Evolutionary conservation across 2,329 filamentous ascomycete species (phyloP), one percentile per base, ranked within the genome.

Genomic region (Xylaria sp.): DNA sequence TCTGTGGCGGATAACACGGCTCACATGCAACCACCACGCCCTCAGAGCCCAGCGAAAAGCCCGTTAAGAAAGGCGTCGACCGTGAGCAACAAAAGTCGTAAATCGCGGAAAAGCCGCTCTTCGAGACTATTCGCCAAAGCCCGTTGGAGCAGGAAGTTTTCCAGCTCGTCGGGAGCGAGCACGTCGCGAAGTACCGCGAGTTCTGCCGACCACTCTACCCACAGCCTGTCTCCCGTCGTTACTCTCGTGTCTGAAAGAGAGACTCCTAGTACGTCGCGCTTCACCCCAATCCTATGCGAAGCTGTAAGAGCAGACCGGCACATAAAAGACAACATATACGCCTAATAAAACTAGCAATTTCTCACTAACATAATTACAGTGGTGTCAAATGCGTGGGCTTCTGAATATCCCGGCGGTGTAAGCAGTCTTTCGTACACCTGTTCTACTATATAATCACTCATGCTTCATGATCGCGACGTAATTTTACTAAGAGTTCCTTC

Each of bases 131-230:
- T 85, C 59, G 77, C 80, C 5, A 81, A 75, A 46, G 77, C 79
- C 10, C 80, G 80, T 2, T 83, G 82, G 81, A 76, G 77, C 48
- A 78, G 79, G 4, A 83, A 81, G 65, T 71, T 76, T 20, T 83
- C 82, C 0, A 74, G 62, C 8, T 78, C 78, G 3, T 83, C 83
- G 0, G 71, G 75, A 25, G 78, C 72, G 67, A 83, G 78, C 57
- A 76, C 79, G 20, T 76, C 80, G 10, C 84, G 81, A 66, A 83
- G 78, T 59, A 76, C 79, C n/a, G 76, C 80, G 10, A 84, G 82
- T 68, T 84, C 82, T 3, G 70, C 83, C 9, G 76, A 78, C 32
- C 79, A 81, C 10, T 73, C 82, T 5, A 74, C 83, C 43, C 77
- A 76, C n/a, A 80, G 80, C 18, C 71, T 72, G 28, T 81, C 80